phyloP scores from a whole-genome alignment of 2,329 filamentous ascomycete genomes.

The Curvularia lunata region DNA sequence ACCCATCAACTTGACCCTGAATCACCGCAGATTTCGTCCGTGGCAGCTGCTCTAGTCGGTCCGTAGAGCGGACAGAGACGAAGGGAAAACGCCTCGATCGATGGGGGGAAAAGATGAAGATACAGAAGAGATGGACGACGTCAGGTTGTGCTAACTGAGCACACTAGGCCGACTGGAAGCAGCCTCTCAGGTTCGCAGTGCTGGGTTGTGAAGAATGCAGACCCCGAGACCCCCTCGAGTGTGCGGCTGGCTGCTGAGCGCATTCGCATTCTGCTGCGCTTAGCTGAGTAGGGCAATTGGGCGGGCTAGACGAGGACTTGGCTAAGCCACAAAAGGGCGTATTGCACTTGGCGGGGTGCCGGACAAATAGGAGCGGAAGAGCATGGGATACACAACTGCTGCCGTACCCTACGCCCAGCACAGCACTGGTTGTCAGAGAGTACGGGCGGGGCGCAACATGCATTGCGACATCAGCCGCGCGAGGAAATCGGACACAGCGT shows the following conservation, averaged over 20 bases:
- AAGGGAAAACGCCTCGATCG: background rate
- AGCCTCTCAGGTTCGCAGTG: background rate
- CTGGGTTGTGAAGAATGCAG: background rate
- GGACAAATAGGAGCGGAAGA: slow-evolving; percentile 11
- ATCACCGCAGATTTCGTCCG: background rate
- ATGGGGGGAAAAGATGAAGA: background rate
- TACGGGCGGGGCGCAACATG: background rate
- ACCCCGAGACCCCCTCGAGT: background rate
- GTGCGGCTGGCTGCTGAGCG: background rate
- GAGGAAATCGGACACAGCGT: background rate
- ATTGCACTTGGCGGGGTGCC: background rate
- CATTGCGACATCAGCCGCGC: background rate
- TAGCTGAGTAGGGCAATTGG: slow-evolving; percentile 1
- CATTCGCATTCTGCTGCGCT: slow-evolving; percentile 7
- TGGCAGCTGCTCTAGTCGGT: background rate
- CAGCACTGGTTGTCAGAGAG: background rate
- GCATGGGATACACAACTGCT: background rate
- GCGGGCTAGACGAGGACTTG: background rate
- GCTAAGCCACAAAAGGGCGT: slow-evolving; percentile 1
- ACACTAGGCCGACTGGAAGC: background rate
- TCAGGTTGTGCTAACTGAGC: background rate
- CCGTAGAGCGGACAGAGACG: background rate
- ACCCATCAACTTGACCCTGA: background rate
- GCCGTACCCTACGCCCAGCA: background rate
- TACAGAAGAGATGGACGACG: background rate